Conservation (phyloP, 139 green algal species). For the Pleodorina starrii region DNA sequence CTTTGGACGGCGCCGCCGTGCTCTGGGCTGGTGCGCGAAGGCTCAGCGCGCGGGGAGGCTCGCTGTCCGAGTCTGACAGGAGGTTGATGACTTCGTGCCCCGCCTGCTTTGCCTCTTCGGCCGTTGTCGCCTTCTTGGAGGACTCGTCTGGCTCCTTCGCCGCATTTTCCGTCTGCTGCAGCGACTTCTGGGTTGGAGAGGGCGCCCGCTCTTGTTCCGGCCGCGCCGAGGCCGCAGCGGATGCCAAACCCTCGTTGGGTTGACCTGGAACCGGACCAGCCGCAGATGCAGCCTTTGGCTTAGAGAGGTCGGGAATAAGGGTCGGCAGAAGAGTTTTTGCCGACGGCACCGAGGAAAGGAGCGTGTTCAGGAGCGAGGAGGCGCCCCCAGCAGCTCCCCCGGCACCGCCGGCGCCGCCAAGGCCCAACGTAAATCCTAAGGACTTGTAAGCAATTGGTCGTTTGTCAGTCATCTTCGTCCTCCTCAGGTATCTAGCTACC, state of each 20-base stretch:
- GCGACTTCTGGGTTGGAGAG: neutral
- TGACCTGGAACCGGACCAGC: neutral
- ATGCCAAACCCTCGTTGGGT: constrained; percentile 4
- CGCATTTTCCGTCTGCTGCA: neutral
- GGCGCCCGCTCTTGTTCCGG: neutral
- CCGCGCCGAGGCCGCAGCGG: neutral
- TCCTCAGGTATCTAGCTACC: neutral
- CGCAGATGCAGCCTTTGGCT: neutral
- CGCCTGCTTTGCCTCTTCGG: no score
- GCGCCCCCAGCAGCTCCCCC: neutral
- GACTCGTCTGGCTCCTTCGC: neutral
- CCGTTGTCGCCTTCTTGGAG: no score
- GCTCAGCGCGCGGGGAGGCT: neutral
- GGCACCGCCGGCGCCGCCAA: neutral
- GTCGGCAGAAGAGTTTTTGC: constrained; percentile 33
- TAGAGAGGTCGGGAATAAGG: neutral
- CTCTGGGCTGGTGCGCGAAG: neutral
- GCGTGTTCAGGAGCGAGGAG: constrained; percentile 3
- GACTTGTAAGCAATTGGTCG: neutral
- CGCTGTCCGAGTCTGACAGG: constrained; percentile 14
- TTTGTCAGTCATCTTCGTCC: constrained; percentile 10
- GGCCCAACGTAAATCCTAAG: constrained; percentile 16
- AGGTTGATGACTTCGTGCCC: constrained; percentile 17
- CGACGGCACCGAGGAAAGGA: constrained; percentile 1
- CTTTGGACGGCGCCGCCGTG: neutral